Evolutionary conservation across 108 stramenopile genomes (phyloP).

Genomic region (Cyclostephanos tholiformis): DNA sequence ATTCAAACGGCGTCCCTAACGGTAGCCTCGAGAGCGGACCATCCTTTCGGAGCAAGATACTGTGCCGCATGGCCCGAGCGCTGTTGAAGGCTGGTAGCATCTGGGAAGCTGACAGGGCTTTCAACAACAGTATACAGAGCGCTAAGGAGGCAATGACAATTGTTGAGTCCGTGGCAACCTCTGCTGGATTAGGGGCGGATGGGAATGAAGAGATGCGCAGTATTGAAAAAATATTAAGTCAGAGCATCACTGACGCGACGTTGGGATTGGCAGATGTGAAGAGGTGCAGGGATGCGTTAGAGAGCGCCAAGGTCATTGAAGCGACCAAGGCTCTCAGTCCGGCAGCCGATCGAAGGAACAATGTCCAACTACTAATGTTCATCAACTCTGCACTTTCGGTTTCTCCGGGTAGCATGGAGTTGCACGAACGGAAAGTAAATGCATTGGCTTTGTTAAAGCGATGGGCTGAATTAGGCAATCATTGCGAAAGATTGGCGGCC

Average conservation of each 20-base stretch:
- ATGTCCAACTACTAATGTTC: constrained; percentile 56
- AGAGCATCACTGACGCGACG: constrained; percentile 63
- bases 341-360: constrained; percentile 41
- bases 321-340: constrained; percentile 30
- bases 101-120: constrained; percentile 58
- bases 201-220: constrained; percentile 25
- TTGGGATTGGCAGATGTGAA: constrained; percentile 60
- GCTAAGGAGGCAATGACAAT: constrained; percentile 33
- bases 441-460: constrained; percentile 62
- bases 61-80: constrained; percentile 66
- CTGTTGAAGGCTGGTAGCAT: constrained; percentile 64
- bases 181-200: constrained; percentile 3
- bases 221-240: constrained; percentile 55
- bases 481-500: constrained; percentile 75
- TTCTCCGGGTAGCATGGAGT: constrained; percentile 54
- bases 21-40: constrained; percentile 49
- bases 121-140: constrained; percentile 39
- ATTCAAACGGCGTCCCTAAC: constrained; percentile 27
- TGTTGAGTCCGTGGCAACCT: constrained; percentile 13
- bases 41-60: constrained; percentile 58
- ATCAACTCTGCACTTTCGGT: constrained; percentile 63
- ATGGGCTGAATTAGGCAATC: constrained; percentile 75
- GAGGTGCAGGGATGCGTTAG: constrained; percentile 47
- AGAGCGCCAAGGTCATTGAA: constrained; percentile 29
- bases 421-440: constrained; percentile 64